Conservation (phyloP, 2,329 filamentous ascomycete species). For the Ophiostoma novo-ulmi region DNA sequence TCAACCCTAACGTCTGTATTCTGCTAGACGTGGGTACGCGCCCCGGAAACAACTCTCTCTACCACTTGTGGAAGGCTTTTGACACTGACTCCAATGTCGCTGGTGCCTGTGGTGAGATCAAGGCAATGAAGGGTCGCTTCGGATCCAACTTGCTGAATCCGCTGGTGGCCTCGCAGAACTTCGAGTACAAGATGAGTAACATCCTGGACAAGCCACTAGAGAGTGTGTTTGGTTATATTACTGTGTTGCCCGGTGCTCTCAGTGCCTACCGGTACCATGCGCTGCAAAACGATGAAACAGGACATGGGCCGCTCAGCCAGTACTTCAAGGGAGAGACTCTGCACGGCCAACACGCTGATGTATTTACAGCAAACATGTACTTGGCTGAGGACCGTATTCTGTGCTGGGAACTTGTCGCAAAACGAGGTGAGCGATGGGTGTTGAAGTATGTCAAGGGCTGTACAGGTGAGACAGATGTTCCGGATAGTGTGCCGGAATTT, state of each 20-base stretch:
- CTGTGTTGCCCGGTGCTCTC: constrained; percentile 87
- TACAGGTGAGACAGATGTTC: constrained; percentile 95
- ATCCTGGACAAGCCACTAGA: constrained; percentile 97
- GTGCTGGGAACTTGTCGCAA: constrained; percentile 93
- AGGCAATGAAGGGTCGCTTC: constrained; percentile 83
- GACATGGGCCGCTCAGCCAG: constrained; percentile 89
- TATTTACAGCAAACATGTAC: constrained; percentile 79
- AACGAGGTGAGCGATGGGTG: constrained; percentile 91
- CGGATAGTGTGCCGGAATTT: constrained; percentile 93
- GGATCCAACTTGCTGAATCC: constrained; percentile 90
- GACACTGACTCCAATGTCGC: constrained; percentile 97
- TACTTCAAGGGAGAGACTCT: constrained; percentile 99
- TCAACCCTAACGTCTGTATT: constrained; percentile 96
- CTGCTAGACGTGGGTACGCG: constrained; percentile 93
- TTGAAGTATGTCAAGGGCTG: constrained; percentile 96
- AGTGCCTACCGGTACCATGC: constrained; percentile 95
- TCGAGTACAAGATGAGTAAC: constrained; percentile 99
- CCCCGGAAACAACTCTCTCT: constrained; percentile 83
- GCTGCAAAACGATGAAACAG: constrained; percentile 91
- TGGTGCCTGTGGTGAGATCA: constrained; percentile 96
- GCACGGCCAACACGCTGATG: constrained; percentile 77
- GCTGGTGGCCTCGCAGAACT: constrained; percentile 93
- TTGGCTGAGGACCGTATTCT: constrained; percentile 84
- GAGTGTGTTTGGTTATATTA: constrained; percentile 97
- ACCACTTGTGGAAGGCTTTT: constrained; percentile 98